These are phyloP conservation scores for Gnetum montanum DNA, from an alignment of 75 land plant genomes.

Conservation along the genomic window DNA sequence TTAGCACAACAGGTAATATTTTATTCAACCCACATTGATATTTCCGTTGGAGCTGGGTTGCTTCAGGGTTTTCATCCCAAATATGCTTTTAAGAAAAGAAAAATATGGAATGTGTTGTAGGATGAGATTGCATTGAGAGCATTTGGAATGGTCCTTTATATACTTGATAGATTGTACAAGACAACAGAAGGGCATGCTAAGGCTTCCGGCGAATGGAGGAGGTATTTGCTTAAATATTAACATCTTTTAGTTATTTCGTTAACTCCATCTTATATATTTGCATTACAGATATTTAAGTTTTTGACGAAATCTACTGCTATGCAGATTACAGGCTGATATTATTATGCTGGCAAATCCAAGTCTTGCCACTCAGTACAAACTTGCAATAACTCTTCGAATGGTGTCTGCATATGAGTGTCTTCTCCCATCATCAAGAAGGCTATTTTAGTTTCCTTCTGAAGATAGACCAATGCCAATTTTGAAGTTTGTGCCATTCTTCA, in stretches of 20 bases:
- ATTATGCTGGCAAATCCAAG: constrained; percentile 67
- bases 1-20: no score
- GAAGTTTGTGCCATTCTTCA: not conserved
- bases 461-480: not conserved
- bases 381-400: constrained; percentile 61
- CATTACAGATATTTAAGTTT: not conserved
- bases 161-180: constrained; percentile 51
- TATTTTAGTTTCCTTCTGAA: not conserved
- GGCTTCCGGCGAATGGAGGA: constrained; percentile 72
- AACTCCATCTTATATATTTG: constrained; percentile 12
- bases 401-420: constrained; percentile 75
- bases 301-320: constrained; percentile 1
- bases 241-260: constrained; percentile 2
- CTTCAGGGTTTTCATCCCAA: not conserved
- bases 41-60: no score
- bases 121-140: constrained; percentile 53
- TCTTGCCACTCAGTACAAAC: constrained; percentile 43
- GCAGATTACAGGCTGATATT: constrained; percentile 81
- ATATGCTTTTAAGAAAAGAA: not conserved
- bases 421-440: constrained; percentile 51
- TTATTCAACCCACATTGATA: no score
- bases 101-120: constrained; percentile 17
- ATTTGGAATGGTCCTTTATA: constrained; percentile 76
- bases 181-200: constrained; percentile 62
- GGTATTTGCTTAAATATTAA: no score